Evolutionary conservation across 805 yeast species (phyloP).

Genomic region (Lipomyces lipofer): DNA sequence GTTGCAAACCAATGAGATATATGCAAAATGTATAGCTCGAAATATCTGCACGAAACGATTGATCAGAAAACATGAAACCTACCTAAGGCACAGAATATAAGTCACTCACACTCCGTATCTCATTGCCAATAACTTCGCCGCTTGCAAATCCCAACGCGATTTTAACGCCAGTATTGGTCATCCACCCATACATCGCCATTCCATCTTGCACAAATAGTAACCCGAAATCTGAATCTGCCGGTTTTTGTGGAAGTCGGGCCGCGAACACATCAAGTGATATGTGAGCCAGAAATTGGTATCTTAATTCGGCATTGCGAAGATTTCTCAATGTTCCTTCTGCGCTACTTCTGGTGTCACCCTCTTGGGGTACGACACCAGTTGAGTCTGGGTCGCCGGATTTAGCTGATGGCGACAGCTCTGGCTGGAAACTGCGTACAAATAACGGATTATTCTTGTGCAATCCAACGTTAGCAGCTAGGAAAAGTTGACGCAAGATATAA

Average conservation of each 20-base stretch:
- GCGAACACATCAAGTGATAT: constrained; percentile 72
- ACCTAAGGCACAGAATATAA: neutral
- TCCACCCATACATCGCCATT: constrained; percentile 65
- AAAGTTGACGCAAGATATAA: neutral
- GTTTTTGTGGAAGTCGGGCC: constrained; percentile 49
- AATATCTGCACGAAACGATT: constrained; percentile 35
- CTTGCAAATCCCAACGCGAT: constrained; percentile 56
- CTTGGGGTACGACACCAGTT: neutral
- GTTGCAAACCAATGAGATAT: constrained; percentile 58
- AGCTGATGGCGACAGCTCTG: neutral
- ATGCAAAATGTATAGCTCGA: constrained; percentile 53
- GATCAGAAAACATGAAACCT: neutral
- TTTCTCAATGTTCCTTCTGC: neutral
- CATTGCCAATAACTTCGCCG: constrained; percentile 37
- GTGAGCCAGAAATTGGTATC: constrained; percentile 71
- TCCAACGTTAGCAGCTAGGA: neutral
- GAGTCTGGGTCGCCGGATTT: neutral
- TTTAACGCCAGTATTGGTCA: constrained; percentile 67
- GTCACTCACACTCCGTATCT: constrained; percentile 33
- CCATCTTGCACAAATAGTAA: constrained; percentile 68
- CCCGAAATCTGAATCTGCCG: constrained; percentile 43
- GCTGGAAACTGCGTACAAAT: constrained; percentile 19
- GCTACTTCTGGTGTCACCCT: neutral
- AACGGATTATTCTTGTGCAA: constrained; percentile 25
- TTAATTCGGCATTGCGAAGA: constrained; percentile 20